A percentile compares a stretch with the other conserved stretches of the same genome.
These are phyloP conservation scores for Lactarius quietus DNA, from an alignment of 768 basidiomycete species.

Conservation along the genomic window DNA sequence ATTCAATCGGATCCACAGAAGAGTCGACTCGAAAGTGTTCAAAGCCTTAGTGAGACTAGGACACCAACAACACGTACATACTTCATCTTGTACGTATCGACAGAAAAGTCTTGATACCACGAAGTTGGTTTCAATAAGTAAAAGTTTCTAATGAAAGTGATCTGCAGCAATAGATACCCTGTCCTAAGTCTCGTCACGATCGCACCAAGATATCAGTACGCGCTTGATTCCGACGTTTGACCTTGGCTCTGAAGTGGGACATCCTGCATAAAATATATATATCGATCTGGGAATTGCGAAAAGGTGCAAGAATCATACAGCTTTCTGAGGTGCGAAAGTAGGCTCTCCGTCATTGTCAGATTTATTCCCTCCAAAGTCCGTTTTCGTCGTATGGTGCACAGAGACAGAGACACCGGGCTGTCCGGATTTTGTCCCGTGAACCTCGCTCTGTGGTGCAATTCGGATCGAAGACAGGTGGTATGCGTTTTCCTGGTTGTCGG, in stretches of 20 bases:
- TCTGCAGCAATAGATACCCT: background rate
- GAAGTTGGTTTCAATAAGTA: no score
- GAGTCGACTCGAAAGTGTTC: no score
- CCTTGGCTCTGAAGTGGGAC: background rate
- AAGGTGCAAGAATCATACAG: background rate
- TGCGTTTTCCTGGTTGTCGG: background rate
- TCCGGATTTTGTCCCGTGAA: background rate
- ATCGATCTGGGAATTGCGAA: background rate
- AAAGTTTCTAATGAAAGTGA: no score
- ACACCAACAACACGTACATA: no score
- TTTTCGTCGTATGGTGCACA: background rate
- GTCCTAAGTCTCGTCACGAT: background rate
- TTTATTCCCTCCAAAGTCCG: background rate
- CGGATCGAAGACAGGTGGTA: background rate
- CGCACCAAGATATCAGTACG: background rate
- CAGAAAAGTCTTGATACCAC: no score
- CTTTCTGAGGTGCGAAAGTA: background rate
- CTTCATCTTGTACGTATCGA: no score
- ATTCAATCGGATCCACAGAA: no score
- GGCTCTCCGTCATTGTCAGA: background rate
- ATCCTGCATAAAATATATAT: background rate
- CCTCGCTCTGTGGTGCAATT: background rate
- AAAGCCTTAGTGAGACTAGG: no score
- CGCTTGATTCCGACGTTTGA: background rate
- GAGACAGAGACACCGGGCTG: background rate